Evolutionary conservation across 202 grass and related monocot species (phyloP).

Genomic region (Sporobolus alterniflorus): DNA sequence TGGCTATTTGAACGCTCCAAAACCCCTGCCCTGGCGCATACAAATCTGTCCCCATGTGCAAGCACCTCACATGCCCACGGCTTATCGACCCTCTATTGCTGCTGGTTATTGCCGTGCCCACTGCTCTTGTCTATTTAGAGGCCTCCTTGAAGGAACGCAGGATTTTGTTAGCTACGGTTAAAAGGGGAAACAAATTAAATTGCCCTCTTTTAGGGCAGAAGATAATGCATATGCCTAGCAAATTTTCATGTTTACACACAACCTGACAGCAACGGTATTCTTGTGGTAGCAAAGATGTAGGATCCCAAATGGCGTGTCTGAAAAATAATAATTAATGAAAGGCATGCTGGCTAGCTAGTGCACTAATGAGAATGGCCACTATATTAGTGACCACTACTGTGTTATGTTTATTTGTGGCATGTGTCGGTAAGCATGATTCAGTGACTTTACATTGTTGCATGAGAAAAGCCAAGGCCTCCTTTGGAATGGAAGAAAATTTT

Average conservation of each 20-base stretch:
- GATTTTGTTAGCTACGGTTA: too few relatives aligned
- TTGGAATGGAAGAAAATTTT: too few relatives aligned
- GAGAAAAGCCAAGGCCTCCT: too few relatives aligned
- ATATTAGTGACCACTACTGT: constrained; percentile 35
- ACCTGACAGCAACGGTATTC: too few relatives aligned
- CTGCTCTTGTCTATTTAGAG: not conserved
- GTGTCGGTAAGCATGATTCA: constrained; percentile 19
- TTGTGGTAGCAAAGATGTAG: constrained; percentile 46
- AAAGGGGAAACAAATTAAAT: too few relatives aligned
- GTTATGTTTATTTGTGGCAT: constrained; percentile 17
- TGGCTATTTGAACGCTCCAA: constrained; percentile 19
- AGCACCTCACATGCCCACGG: constrained; percentile 9
- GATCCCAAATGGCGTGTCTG: constrained; percentile 33
- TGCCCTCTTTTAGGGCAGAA: too few relatives aligned
- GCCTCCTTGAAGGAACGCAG: too few relatives aligned
- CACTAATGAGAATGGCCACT: constrained; percentile 32
- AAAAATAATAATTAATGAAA: constrained; percentile 27
- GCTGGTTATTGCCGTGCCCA: not conserved
- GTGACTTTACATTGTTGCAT: not conserved
- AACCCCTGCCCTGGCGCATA: constrained; percentile 14
- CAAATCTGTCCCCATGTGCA: constrained; percentile 22
- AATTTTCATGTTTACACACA: too few relatives aligned
- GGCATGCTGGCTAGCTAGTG: constrained; percentile 40
- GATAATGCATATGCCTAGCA: too few relatives aligned
- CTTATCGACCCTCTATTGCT: too few relatives aligned